phyloP scores from a whole-genome alignment of 192 early-diverging fungal genomes.

The Hyaloraphidium curvatum region DNA sequence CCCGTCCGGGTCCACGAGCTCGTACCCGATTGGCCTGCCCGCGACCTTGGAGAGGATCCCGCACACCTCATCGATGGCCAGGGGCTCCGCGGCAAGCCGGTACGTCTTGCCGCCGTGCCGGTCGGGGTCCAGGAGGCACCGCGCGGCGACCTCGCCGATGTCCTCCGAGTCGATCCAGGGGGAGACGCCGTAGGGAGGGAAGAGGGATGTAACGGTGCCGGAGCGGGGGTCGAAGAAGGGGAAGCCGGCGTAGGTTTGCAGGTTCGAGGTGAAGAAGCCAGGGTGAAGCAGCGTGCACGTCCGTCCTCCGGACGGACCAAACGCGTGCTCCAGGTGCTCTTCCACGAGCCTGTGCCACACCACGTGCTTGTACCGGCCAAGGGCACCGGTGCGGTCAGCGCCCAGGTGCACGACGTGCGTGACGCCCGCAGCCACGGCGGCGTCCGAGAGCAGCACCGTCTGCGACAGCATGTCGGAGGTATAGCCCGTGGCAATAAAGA shows the following conservation, averaged over 20 bases:
- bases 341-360: neutral
- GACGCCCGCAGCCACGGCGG: neutral
- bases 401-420: neutral
- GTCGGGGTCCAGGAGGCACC: neutral
- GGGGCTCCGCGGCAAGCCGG: neutral
- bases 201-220: neutral
- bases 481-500: neutral
- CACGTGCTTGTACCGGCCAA: neutral
- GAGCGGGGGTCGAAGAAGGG: neutral
- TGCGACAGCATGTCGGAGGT: neutral
- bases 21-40: too few species aligned
- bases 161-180: neutral
- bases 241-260: neutral
- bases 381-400: neutral
- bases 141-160: neutral
- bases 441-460: neutral
- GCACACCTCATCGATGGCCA: too few species aligned
- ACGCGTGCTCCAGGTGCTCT: neutral
- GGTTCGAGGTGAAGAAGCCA: neutral
- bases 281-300: neutral
- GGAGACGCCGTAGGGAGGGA: neutral
- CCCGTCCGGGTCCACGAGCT: too few species aligned
- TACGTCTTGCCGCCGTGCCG: neutral
- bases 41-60: too few species aligned
- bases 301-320: neutral